A percentile compares a stretch with the other conserved stretches of the same genome.
These are phyloP conservation scores for Penicillium chermesinum DNA, from an alignment of 495 filamentous ascomycete species.

Conservation along the genomic window DNA sequence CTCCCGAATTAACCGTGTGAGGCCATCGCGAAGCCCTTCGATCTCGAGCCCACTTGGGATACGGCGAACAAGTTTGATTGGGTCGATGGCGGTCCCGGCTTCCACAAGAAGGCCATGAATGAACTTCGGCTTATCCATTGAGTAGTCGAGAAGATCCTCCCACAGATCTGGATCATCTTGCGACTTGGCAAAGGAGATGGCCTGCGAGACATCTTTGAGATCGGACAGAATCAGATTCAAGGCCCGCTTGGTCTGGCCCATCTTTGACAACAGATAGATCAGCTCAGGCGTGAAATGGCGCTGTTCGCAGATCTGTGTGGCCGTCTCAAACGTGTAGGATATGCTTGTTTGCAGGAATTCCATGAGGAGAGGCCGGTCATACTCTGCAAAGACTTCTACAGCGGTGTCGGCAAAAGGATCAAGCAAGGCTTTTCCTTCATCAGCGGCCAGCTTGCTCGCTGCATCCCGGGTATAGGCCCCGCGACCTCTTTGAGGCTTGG, in stretches of 20 bases:
- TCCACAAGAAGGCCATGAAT: conserved; percentile 89
- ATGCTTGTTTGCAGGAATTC: conserved; percentile 80
- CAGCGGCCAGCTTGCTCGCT: conserved; percentile 43
- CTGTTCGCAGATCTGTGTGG: conserved; percentile 71
- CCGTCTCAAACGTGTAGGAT: conserved; percentile 72
- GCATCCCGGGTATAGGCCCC: conserved; percentile 35
- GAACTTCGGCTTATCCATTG: conserved; percentile 93
- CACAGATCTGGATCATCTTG: conserved; percentile 87
- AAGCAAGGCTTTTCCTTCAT: conserved; percentile 69
- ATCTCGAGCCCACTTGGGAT: conserved; percentile 92
- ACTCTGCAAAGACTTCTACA: conserved; percentile 77
- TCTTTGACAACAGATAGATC: conserved; percentile 91
- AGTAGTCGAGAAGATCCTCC: conserved; percentile 91
- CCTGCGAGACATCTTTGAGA: conserved; percentile 79
- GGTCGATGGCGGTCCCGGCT: conserved; percentile 87
- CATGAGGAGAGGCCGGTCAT: conserved; percentile 74
- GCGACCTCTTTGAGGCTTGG: conserved; percentile 36
- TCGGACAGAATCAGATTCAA: conserved; percentile 87
- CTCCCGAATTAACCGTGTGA: conserved; percentile 82
- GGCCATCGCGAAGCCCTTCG: conserved; percentile 76
- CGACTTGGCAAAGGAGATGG: conserved; percentile 89
- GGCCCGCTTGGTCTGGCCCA: conserved; percentile 84
- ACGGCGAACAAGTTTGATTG: conserved; percentile 78
- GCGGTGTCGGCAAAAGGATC: conserved; percentile 81
- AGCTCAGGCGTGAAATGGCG: conserved; percentile 79